A percentile compares a stretch with the other conserved stretches of the same genome.
Conservation (phyloP, 1,284 basidiomycete species). For the Microbotryum lychnidis-dioicae region DNA sequence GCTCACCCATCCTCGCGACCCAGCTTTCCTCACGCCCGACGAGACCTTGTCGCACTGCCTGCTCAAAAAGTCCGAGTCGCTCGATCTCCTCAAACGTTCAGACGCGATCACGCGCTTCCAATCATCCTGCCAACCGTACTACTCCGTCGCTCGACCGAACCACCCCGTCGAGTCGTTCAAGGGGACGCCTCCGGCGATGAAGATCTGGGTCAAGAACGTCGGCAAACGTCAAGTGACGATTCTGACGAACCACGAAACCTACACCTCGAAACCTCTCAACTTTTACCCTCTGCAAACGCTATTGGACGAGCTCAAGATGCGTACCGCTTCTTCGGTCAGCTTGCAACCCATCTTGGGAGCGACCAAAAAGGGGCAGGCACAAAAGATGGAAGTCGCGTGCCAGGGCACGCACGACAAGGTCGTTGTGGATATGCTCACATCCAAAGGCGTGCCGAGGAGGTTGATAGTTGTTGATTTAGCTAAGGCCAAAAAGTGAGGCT, state of each 20-base stretch:
- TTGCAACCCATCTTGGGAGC: background rate
- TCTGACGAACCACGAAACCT: conserved; percentile 40
- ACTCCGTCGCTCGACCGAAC: conserved; percentile 42
- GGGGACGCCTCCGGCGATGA: conserved; percentile 60
- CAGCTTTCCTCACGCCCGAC: conserved; percentile 62
- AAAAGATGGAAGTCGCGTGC: background rate
- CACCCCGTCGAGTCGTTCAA: conserved; percentile 42
- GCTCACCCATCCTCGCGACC: conserved; percentile 59
- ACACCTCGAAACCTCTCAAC: background rate
- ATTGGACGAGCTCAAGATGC: conserved; percentile 25
- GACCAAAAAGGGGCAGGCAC: no score
- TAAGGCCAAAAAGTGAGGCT: conserved; percentile 26
- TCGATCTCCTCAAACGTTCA: conserved; percentile 61
- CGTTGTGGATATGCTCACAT: conserved; percentile 57
- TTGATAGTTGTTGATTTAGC: conserved; percentile 55
- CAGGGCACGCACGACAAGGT: conserved; percentile 60
- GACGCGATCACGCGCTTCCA: conserved; percentile 53
- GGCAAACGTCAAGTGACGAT: conserved; percentile 61
- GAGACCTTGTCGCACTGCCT: conserved; percentile 31
- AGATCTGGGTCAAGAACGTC: conserved; percentile 58
- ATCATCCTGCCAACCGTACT: conserved; percentile 62
- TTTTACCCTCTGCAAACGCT: background rate
- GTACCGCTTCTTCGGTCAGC: background rate
- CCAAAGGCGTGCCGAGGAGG: conserved; percentile 63
- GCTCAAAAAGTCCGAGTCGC: conserved; percentile 34